These are phyloP conservation scores for Aspergillus intermedius DNA, from an alignment of 2,329 filamentous ascomycete genomes.

Conservation along the genomic window DNA sequence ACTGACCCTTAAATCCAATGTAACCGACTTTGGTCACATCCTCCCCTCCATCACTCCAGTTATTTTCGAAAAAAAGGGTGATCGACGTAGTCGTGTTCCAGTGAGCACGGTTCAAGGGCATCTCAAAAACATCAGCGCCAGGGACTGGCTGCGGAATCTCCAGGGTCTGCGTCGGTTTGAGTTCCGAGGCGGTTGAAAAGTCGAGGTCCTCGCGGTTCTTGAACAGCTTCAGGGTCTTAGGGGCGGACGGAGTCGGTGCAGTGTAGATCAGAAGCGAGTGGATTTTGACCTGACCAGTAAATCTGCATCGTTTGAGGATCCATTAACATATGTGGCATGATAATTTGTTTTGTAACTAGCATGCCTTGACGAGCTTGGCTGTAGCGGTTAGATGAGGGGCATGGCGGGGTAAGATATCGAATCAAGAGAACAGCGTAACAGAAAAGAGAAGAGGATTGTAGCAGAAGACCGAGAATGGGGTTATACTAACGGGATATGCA, in stretches of 20 bases:
- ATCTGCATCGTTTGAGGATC: conserved; percentile 47
- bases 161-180: conserved; percentile 65
- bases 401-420: conserved; percentile 15
- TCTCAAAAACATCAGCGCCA: conserved; percentile 65
- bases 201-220: conserved; percentile 83
- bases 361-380: background rate
- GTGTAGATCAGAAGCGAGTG: conserved; percentile 83
- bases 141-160: conserved; percentile 65
- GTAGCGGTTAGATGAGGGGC: conserved; percentile 16
- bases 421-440: background rate
- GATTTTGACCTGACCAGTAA: conserved; percentile 88
- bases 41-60: conserved; percentile 74
- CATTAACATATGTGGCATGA: background rate
- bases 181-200: conserved; percentile 67
- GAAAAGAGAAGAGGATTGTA: background rate
- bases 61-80: conserved; percentile 84
- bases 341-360: background rate
- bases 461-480: background rate
- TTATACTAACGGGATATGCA: conserved; percentile 70
- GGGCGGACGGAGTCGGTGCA: conserved; percentile 62
- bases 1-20: conserved; percentile 89
- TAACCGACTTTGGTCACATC: conserved; percentile 75
- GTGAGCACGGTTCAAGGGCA: conserved; percentile 77
- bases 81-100: conserved; percentile 82
- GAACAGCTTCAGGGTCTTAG: conserved; percentile 78